Base-by-base conservation (phyloP, 768 basidiomycete species). In the Agrocybe chaxingu region DNA sequence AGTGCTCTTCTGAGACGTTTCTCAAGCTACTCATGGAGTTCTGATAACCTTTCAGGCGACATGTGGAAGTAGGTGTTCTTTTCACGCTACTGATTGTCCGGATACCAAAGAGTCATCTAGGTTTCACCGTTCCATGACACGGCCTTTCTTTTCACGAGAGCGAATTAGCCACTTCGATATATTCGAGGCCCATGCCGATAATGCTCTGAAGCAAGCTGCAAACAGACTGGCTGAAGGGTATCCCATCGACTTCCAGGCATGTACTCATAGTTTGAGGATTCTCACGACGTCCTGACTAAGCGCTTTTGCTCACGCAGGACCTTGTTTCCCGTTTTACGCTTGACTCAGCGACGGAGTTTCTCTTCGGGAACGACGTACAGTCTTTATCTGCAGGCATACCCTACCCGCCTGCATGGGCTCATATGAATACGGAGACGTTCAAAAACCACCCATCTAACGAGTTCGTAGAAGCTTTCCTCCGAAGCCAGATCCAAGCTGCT, bases 311-410 rank as follows among this genome's bases (percentile, higher is more conserved):
- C 24, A 5, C 1, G 24, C 24, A 24, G 70, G 75, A 77, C 51
- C 48, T 74, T 30, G 70, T 69, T 3, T 66, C 66, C 3, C 67
- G 74, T 1, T 83, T 85, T 61, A 83, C 84, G 0, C 69, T 85
- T 12, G 84, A 85, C 65, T 76, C 80, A 2, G 81, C 80, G 3
- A 78, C 81, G 0, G 76, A 80, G 47, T 83, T 79, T 54, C 72
- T 85, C 30, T 82, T 84, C 51, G 78, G 77, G 4, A 67, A 69
- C 29, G 24, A 24, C 24, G 24, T 24, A 24, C 56, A 74, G 47
- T 76, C 73, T 7, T 72, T 83, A 35, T 66, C 70, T 1, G 73
- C 72, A 1, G 74, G 73, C 2, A 65, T 82, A 13, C 75, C 75
- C 2, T 81, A 80, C 50, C 79, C 80, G 1, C 57, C 42, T 18